Percentiles rank a stretch among this genome's conserved stretches.
Conservation (phyloP, 495 filamentous ascomycete genomes). For the Neurospora africana region DNA sequence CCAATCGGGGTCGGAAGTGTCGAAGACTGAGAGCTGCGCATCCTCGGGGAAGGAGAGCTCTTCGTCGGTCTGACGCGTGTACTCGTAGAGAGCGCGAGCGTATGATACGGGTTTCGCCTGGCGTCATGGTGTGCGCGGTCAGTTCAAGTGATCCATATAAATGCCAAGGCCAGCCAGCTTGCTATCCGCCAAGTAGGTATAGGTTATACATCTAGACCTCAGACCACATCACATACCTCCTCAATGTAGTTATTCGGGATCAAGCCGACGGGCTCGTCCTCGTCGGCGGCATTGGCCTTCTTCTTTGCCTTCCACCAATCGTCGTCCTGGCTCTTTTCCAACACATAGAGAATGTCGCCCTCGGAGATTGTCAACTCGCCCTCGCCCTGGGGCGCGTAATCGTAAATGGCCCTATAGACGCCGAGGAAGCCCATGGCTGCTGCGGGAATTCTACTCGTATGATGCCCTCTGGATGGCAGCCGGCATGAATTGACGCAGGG, state of each 20-base stretch:
- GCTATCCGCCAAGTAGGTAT: slow-evolving; percentile 5
- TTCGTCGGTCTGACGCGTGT: slow-evolving; percentile 93
- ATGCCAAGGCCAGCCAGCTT: not conserved
- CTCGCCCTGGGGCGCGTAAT: slow-evolving; percentile 82
- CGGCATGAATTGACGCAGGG: not conserved
- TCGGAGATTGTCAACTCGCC: slow-evolving; percentile 80
- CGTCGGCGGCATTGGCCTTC: slow-evolving; percentile 80
- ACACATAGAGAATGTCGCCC: slow-evolving; percentile 83
- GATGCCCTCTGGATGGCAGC: not conserved
- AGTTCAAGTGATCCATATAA: slow-evolving; percentile 13
- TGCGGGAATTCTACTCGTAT: not conserved
- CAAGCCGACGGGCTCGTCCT: slow-evolving; percentile 88
- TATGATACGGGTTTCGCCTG: slow-evolving; percentile 62
- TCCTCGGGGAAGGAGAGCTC: slow-evolving; percentile 95
- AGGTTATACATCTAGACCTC: not conserved
- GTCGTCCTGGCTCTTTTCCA: slow-evolving; percentile 84
- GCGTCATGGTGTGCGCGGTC: not conserved
- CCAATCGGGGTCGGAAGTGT: slow-evolving; percentile 91
- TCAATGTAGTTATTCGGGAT: slow-evolving; percentile 94
- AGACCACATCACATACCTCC: slow-evolving; percentile 55
- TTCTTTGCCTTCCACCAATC: slow-evolving; percentile 98
- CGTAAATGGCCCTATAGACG: slow-evolving; percentile 85
- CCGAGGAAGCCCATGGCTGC: slow-evolving; percentile 64
- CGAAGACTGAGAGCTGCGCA: slow-evolving; percentile 71
- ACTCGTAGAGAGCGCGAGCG: slow-evolving; percentile 89